Evolutionary conservation across 257 asterid species (phyloP).

Genomic region (Nicotiana noctiflora): DNA sequence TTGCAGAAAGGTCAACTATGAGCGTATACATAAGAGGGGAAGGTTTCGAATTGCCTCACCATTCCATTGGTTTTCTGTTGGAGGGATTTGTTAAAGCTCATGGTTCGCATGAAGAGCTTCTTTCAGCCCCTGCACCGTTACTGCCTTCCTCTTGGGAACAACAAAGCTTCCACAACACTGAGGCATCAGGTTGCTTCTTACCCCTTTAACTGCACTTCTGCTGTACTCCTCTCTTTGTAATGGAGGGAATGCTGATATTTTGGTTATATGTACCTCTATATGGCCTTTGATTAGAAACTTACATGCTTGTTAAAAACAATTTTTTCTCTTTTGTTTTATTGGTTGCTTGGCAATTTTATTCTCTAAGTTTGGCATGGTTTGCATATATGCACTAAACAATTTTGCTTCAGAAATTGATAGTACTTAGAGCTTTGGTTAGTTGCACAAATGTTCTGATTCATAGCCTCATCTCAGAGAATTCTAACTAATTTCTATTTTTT

Average conservation of each 20-base stretch:
- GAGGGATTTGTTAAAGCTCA: slow-evolving; percentile 74
- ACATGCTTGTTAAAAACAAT: background rate
- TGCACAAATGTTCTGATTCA: background rate
- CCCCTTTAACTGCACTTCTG: background rate
- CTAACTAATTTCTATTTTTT: background rate
- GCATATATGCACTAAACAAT: background rate
- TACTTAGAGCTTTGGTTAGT: background rate
- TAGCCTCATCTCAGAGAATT: background rate
- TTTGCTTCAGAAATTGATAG: background rate
- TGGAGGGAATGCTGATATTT: background rate
- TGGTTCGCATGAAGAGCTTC: slow-evolving; percentile 51
- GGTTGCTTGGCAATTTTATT: background rate
- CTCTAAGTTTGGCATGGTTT: background rate
- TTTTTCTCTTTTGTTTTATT: background rate
- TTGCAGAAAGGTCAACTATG: slow-evolving; percentile 67
- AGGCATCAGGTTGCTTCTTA: slow-evolving; percentile 41
- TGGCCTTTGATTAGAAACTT: background rate
- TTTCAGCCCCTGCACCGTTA: slow-evolving; percentile 65
- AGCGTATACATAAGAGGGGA: slow-evolving; percentile 66
- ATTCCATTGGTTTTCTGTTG: slow-evolving; percentile 70
- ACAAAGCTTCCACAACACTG: slow-evolving; percentile 46
- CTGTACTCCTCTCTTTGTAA: background rate
- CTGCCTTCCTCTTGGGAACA: slow-evolving; percentile 41
- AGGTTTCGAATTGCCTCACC: slow-evolving; percentile 68
- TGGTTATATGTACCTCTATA: background rate